phyloP scores from a whole-genome alignment of 2,329 filamentous ascomycete species.

The Exophiala lecanii-corni region DNA sequence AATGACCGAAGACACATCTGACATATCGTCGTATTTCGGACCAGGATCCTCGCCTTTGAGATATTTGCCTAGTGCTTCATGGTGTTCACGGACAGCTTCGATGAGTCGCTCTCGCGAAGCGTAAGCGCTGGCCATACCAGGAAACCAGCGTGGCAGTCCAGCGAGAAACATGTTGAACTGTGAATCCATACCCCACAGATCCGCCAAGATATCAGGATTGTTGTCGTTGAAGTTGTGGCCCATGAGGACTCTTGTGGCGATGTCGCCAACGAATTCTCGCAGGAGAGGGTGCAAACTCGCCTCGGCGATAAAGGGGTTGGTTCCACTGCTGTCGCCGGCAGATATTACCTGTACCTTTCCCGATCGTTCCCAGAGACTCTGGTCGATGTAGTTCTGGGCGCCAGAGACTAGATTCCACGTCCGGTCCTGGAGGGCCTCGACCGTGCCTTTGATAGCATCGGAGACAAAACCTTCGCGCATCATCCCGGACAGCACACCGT shows the following conservation, averaged over 20 bases:
- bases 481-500: slow-evolving; percentile 38
- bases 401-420: slow-evolving; percentile 57
- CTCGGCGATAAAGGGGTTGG: slow-evolving; percentile 42
- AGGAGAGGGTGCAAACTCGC: slow-evolving; percentile 50
- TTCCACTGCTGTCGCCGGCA: slow-evolving; percentile 23
- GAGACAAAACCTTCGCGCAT: slow-evolving; percentile 45
- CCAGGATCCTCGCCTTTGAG: slow-evolving; percentile 41
- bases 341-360: slow-evolving; percentile 42
- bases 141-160: slow-evolving; percentile 54
- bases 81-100: slow-evolving; percentile 38
- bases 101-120: slow-evolving; percentile 42
- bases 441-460: slow-evolving; percentile 31
- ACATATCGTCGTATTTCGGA: slow-evolving; percentile 43
- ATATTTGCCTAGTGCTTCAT: slow-evolving; percentile 39
- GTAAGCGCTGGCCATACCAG: slow-evolving; percentile 46
- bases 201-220: slow-evolving; percentile 49
- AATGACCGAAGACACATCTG: slow-evolving; percentile 45
- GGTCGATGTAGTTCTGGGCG: slow-evolving; percentile 55
- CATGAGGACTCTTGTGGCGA: slow-evolving; percentile 45
- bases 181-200: slow-evolving; percentile 53
- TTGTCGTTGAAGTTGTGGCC: slow-evolving; percentile 49
- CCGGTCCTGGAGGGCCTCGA: slow-evolving; percentile 39
- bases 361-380: slow-evolving; percentile 58
- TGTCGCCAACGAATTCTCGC: slow-evolving; percentile 53
- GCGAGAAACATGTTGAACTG: slow-evolving; percentile 51